Conservation (phyloP, 352 stramenopile genomes). For the Globisporangium irregulare region DNA sequence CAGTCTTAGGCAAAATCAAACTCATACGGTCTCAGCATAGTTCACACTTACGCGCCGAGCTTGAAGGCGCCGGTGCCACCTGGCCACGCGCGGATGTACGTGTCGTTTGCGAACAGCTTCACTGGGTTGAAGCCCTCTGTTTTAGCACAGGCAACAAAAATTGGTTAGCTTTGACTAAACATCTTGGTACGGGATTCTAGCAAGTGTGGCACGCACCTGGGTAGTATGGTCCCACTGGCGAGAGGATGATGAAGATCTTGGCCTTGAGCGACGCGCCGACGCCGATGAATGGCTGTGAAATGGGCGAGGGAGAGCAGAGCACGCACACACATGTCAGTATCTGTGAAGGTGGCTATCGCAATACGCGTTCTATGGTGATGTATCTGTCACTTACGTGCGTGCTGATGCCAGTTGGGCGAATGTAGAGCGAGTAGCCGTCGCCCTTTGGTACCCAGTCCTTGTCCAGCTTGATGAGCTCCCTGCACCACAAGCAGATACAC, state of each 20-base stretch:
- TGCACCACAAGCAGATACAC: constrained; percentile 5
- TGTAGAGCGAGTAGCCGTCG: constrained; percentile 96
- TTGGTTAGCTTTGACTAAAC: neutral
- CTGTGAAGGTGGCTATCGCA: too few species aligned
- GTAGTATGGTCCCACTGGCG: constrained; percentile 97
- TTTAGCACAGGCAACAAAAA: neutral
- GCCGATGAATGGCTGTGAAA: constrained; percentile 82
- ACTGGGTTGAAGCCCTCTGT: constrained; percentile 89
- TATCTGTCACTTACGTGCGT: constrained; percentile 48
- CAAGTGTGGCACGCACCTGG: constrained; percentile 28
- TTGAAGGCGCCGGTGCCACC: constrained; percentile 94
- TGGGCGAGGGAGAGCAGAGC: too few species aligned
- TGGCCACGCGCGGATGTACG: constrained; percentile 95
- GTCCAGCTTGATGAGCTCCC: constrained; percentile 79
- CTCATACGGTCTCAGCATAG: neutral
- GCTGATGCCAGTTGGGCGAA: constrained; percentile 93
- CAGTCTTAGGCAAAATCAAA: neutral
- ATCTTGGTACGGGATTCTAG: too few species aligned
- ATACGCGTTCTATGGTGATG: too few species aligned
- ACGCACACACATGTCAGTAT: neutral
- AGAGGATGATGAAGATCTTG: constrained; percentile 96
- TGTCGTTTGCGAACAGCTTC: constrained; percentile 89
- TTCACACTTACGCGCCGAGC: constrained; percentile 73
- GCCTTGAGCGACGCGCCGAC: constrained; percentile 85
- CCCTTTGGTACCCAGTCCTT: constrained; percentile 92